These are phyloP conservation scores for Coemansia sp. DNA, from an alignment of 192 early-diverging fungal genomes.

Conservation along the genomic window DNA sequence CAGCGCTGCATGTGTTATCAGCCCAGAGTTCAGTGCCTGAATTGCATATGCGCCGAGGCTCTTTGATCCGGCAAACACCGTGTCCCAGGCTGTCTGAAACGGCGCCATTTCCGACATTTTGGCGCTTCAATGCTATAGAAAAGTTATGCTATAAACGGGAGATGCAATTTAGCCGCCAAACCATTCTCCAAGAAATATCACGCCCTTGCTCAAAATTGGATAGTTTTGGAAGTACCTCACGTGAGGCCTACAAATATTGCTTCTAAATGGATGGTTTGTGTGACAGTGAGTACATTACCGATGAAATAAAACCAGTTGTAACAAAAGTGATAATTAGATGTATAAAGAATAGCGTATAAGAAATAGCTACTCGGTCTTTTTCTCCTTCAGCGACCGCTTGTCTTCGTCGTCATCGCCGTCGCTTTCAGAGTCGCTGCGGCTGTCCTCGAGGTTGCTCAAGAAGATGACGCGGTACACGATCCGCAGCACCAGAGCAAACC, in stretches of 20 bases:
- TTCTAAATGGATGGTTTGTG: neutral
- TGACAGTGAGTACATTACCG: neutral
- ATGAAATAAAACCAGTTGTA: neutral
- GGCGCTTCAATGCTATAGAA: neutral
- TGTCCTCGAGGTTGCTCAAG: slow-evolving; percentile 60
- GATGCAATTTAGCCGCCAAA: neutral
- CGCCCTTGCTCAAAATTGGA: neutral
- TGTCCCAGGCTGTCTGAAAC: slow-evolving; percentile 31
- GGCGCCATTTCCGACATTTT: slow-evolving; percentile 16
- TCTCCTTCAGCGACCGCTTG: neutral
- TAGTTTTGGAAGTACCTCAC: neutral
- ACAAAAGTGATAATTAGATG: neutral
- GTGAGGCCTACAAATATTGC: neutral
- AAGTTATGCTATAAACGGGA: neutral
- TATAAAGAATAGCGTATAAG: neutral
- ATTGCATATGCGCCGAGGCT: slow-evolving; percentile 17
- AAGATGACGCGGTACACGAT: slow-evolving; percentile 63
- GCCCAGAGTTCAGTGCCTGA: slow-evolving; percentile 31
- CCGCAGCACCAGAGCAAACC: slow-evolving; percentile 66
- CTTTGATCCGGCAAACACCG: neutral
- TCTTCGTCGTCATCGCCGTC: slow-evolving; percentile 18
- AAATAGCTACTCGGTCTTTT: slow-evolving; percentile 5
- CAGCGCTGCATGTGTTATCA: slow-evolving; percentile 21
- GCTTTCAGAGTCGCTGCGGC: slow-evolving; percentile 68
- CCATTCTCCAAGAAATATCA: neutral